A percentile compares a stretch with the other conserved stretches of the same genome.
Conservation (phyloP, 805 yeast species). For the Saccharomycopsis lassenensis region DNA sequence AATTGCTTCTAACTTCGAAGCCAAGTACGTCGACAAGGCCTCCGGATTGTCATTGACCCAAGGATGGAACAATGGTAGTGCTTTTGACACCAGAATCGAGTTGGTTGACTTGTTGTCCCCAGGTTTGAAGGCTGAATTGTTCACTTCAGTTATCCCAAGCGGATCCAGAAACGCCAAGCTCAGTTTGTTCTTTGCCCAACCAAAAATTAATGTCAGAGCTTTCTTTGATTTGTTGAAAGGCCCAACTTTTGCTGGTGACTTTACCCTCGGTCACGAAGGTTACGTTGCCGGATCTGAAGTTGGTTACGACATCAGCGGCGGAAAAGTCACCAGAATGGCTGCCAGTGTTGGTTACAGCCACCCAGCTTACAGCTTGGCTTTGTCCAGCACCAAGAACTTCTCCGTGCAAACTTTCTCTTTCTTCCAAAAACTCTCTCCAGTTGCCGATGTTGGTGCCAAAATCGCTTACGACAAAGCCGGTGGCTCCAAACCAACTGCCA, state of each 20-base stretch:
- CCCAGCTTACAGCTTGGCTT: slow-evolving; percentile 63
- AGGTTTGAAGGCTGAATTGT: slow-evolving; percentile 87
- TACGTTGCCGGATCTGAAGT: slow-evolving; percentile 95
- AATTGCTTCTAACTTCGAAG: slow-evolving; percentile 81
- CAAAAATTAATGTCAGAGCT: slow-evolving; percentile 87
- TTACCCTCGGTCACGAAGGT: slow-evolving; percentile 91
- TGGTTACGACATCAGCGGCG: slow-evolving; percentile 90
- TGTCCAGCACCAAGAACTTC: slow-evolving; percentile 76
- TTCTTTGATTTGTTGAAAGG: slow-evolving; percentile 93
- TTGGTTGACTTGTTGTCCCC: slow-evolving; percentile 85
- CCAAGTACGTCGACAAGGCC: slow-evolving; percentile 86
- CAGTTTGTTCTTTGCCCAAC: slow-evolving; percentile 85
- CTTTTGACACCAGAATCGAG: slow-evolving; percentile 87
- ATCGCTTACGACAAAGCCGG: slow-evolving; percentile 88
- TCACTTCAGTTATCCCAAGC: slow-evolving; percentile 77
- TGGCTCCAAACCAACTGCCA: slow-evolving; percentile 68
- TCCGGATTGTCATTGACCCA: slow-evolving; percentile 90
- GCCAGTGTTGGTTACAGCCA: slow-evolving; percentile 90
- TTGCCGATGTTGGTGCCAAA: slow-evolving; percentile 95
- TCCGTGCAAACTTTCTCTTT: slow-evolving; percentile 88
- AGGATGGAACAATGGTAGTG: slow-evolving; percentile 95
- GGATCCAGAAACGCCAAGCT: slow-evolving; percentile 80
- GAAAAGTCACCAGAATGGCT: slow-evolving; percentile 87
- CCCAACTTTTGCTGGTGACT: slow-evolving; percentile 90
- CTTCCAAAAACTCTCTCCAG: slow-evolving; percentile 89